Percentiles rank a stretch among this genome's conserved stretches.
phyloP scores from a whole-genome alignment of 2,329 filamentous ascomycete species.

The Botrytis sinoallii region DNA sequence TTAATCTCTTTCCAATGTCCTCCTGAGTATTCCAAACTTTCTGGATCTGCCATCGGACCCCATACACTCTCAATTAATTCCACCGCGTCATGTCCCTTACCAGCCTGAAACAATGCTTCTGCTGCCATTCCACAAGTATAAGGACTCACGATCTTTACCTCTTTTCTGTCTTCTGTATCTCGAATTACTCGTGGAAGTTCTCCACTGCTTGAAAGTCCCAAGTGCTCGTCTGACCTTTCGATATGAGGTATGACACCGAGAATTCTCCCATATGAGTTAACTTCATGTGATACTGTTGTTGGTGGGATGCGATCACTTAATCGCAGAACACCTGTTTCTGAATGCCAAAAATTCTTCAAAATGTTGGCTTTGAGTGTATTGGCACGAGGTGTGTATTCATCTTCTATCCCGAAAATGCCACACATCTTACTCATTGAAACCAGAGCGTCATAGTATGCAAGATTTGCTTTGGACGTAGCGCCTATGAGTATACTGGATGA shows the following conservation, averaged over 20 bases:
- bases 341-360: slow-evolving; percentile 24
- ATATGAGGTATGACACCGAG: slow-evolving; percentile 23
- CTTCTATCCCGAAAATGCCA: slow-evolving; percentile 1
- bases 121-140: slow-evolving; percentile 28
- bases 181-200: slow-evolving; percentile 25
- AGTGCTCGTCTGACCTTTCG: background rate
- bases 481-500: slow-evolving; percentile 15
- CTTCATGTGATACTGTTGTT: slow-evolving; percentile 27
- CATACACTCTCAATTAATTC: slow-evolving; percentile 27
- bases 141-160: slow-evolving; percentile 26
- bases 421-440: slow-evolving; percentile 27
- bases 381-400: slow-evolving; percentile 20
- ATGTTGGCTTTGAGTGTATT: slow-evolving; percentile 24
- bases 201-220: slow-evolving; percentile 18
- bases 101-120: slow-evolving; percentile 24
- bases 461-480: slow-evolving; percentile 29
- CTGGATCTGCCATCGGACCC: slow-evolving; percentile 27
- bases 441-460: slow-evolving; percentile 29
- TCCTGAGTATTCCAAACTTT: slow-evolving; percentile 27
- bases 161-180: slow-evolving; percentile 23
- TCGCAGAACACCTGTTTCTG: slow-evolving; percentile 22
- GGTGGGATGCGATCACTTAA: slow-evolving; percentile 24
- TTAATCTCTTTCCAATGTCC: slow-evolving; percentile 32
- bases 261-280: slow-evolving; percentile 26
- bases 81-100: slow-evolving; percentile 20